Evolutionary conservation across 345 rosid species (phyloP), one percentile per base, ranked within the genome.

Genomic region (Linum tenue): DNA sequence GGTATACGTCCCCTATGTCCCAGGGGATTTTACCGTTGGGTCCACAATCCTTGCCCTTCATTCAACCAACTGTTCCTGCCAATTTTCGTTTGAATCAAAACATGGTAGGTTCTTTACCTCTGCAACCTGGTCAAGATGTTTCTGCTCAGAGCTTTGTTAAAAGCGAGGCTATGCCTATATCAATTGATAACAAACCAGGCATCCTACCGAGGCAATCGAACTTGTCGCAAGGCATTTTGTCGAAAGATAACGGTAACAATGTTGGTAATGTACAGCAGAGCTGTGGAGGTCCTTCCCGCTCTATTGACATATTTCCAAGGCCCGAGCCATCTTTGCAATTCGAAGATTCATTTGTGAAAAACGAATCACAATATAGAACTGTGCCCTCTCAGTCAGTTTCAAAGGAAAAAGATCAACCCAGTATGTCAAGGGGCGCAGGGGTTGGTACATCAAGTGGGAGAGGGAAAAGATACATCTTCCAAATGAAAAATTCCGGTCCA

Each of bases 1-100:
- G 79, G 76, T 89, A 89, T 74, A 63, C 96, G 72, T 80, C 99
- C 73, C 79, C 96, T 59, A 75, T 84, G 79, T 80, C 97, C 61
- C 91, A 84, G 66, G 95, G 89, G 66, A 67, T 90, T 55, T 75
- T 88, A 67, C 88, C 92, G 31, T 67, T 84, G 72, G 79, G 85
- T 73, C 80, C 95, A 53, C 87, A 78, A 44, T 72, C 92, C 37
- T 15, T 81, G 82, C 70, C 95, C 36, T 74, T 79, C 67, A 75
- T 81, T 67, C 88, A 80, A 67, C 77, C 83, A 6, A 82, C 42
- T 81, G 72, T 73, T 73, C 72, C 82, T 39, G 55, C 75, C 61
- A 76, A 76, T 61, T 78, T 82, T 63, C 59, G 85, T 59, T 55
- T 77, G 67, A 81, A 77, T 78, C 87, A 85, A 67, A 85, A 79